Percentiles rank a stretch among this genome's conserved stretches.
phyloP scores from a whole-genome alignment of 305 asterid species.

The Coffea humblotiana region DNA sequence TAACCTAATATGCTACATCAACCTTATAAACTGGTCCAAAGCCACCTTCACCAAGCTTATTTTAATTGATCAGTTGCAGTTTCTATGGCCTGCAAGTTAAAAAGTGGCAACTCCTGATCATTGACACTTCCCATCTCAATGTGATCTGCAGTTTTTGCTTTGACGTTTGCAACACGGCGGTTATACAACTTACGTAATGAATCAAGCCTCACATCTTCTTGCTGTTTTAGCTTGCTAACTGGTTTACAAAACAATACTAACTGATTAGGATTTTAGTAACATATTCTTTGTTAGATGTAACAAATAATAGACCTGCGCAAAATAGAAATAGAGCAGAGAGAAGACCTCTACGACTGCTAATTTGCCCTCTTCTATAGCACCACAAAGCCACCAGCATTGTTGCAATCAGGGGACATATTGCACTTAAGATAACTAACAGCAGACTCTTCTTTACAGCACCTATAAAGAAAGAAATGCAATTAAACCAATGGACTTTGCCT shows the following conservation, averaged over 20 bases:
- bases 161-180: not conserved
- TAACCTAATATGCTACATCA: not conserved
- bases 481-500: no score
- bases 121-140: not conserved
- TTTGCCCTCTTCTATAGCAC: conserved; percentile 3
- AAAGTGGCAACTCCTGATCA: conserved; percentile 5
- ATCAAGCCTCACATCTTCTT: not conserved
- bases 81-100: not conserved
- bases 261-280: not conserved
- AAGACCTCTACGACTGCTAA: not conserved
- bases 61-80: not conserved
- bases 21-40: conserved; percentile 16
- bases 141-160: not conserved
- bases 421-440: not conserved
- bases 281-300: not conserved
- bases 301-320: not conserved
- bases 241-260: not conserved
- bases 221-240: not conserved
- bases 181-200: not conserved
- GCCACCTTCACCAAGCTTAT: conserved; percentile 11
- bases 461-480: not conserved
- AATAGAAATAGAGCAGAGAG: not conserved
- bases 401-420: not conserved
- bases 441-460: not conserved
- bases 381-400: not conserved